These are phyloP conservation scores for Botrytis aclada DNA, from an alignment of 2,329 filamentous ascomycete species.

Conservation along the genomic window DNA sequence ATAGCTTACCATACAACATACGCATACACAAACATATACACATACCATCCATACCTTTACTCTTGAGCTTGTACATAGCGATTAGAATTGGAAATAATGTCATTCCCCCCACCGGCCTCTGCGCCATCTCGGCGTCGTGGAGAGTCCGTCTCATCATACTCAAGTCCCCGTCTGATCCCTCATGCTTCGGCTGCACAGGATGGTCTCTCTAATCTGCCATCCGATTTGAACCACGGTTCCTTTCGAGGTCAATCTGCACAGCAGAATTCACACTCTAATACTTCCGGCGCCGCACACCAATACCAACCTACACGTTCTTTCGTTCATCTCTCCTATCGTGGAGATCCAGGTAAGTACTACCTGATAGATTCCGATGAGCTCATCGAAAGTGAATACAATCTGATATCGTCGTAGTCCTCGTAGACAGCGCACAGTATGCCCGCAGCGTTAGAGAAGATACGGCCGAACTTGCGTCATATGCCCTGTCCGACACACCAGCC, in stretches of 20 bases:
- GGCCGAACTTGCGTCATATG: conserved; percentile 79
- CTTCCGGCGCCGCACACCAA: conserved; percentile 39
- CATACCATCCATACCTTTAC: not conserved
- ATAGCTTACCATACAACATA: not conserved
- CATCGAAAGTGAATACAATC: not conserved
- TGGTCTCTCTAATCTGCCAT: conserved; percentile 21
- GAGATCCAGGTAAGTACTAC: conserved; percentile 50
- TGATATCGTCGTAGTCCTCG: conserved; percentile 42
- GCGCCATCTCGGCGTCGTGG: conserved; percentile 26
- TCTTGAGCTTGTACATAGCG: not conserved
- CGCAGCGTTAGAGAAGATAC: conserved; percentile 81
- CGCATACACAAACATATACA: not conserved
- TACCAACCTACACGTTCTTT: conserved; percentile 70
- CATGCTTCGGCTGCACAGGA: conserved; percentile 26
- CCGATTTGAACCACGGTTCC: conserved; percentile 29
- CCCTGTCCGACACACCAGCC: conserved; percentile 59
- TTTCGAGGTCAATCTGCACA: conserved; percentile 26
- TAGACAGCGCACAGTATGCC: conserved; percentile 71
- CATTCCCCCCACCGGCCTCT: conserved; percentile 29
- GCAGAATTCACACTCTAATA: conserved; percentile 22
- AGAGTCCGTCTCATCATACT: conserved; percentile 29
- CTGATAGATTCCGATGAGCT: not conserved
- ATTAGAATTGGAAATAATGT: conserved; percentile 26
- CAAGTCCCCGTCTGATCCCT: conserved; percentile 34
- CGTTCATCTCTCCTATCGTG: conserved; percentile 62